A percentile compares a stretch with the other conserved stretches of the same genome.
Conservation (phyloP, 495 filamentous ascomycete genomes). For the Penicillium soppii region DNA sequence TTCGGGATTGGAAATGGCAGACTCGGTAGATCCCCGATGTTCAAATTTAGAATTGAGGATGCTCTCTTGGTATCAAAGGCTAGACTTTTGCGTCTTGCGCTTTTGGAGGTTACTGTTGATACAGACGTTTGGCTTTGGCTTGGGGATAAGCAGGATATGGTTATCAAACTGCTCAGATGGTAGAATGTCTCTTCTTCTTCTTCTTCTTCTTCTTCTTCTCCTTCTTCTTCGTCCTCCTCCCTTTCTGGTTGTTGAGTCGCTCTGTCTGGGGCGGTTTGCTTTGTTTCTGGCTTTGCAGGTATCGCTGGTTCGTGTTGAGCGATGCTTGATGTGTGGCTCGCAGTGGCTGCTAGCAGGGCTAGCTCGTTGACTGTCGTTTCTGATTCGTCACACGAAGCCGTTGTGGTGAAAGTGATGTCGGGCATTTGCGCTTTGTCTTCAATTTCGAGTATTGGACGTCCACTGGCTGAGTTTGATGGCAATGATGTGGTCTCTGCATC, state of each 20-base stretch:
- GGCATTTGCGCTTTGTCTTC: not conserved
- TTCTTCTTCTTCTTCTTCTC: constrained; percentile 7
- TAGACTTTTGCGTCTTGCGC: not conserved
- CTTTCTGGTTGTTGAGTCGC: too few species aligned
- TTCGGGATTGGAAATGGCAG: constrained; percentile 6
- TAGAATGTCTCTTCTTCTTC: constrained; percentile 25
- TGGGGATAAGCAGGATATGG: constrained; percentile 14
- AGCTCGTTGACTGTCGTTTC: constrained; percentile 16
- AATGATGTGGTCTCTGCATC: not conserved
- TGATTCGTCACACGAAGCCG: constrained; percentile 8
- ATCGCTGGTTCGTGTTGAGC: not conserved
- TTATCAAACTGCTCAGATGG: constrained; percentile 27
- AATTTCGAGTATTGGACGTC: not conserved
- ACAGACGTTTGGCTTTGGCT: constrained; percentile 3
- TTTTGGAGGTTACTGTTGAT: not conserved
- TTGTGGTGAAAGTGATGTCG: not conserved
- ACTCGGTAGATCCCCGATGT: constrained; percentile 14
- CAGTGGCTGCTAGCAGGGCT: constrained; percentile 12
- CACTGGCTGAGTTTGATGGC: not conserved
- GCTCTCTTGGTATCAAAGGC: constrained; percentile 14
- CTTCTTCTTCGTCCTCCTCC: too few species aligned
- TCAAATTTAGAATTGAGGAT: constrained; percentile 19
- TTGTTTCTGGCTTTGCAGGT: not conserved
- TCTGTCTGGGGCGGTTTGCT: too few species aligned
- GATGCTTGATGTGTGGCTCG: constrained; percentile 9